Evolutionary conservation across 768 basidiomycete genomes (phyloP).

Genomic region (Tephrocybe sp.): DNA sequence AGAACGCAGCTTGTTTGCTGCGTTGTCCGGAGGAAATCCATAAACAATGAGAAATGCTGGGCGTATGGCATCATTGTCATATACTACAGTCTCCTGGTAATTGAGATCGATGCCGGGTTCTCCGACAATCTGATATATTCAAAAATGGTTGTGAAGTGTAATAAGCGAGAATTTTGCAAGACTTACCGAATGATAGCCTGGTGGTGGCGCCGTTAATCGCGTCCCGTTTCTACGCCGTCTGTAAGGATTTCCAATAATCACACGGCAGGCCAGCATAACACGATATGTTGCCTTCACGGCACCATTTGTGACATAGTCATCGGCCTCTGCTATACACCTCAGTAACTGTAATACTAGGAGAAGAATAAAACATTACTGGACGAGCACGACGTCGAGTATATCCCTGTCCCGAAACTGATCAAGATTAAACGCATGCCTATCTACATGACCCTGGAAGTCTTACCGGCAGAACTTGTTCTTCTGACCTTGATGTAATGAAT

Average conservation of each 20-base stretch:
- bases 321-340: slow-evolving; percentile 47
- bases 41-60: slow-evolving; percentile 70
- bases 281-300: slow-evolving; percentile 42
- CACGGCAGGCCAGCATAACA: slow-evolving; percentile 57
- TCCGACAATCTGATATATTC: slow-evolving; percentile 47
- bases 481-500: slow-evolving; percentile 33
- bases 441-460: not conserved
- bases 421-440: not conserved
- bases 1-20: slow-evolving; percentile 29
- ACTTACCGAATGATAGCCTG: slow-evolving; percentile 60
- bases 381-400: slow-evolving; percentile 66
- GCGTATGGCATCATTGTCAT: slow-evolving; percentile 64
- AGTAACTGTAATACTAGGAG: not conserved
- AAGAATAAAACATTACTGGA: slow-evolving; percentile 42
- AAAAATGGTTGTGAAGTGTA: not conserved
- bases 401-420: slow-evolving; percentile 65
- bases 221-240: slow-evolving; percentile 50
- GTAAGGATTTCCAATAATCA: slow-evolving; percentile 61
- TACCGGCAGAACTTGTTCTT: slow-evolving; percentile 58
- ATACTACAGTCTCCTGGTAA: slow-evolving; percentile 70
- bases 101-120: slow-evolving; percentile 66
- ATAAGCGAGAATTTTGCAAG: not conserved
- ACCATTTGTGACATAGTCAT: slow-evolving; percentile 55
- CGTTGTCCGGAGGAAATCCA: slow-evolving; percentile 33
- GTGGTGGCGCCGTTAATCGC: slow-evolving; percentile 48